Conservation (phyloP, 148 eudicot genomes). For the Cornus florida region DNA sequence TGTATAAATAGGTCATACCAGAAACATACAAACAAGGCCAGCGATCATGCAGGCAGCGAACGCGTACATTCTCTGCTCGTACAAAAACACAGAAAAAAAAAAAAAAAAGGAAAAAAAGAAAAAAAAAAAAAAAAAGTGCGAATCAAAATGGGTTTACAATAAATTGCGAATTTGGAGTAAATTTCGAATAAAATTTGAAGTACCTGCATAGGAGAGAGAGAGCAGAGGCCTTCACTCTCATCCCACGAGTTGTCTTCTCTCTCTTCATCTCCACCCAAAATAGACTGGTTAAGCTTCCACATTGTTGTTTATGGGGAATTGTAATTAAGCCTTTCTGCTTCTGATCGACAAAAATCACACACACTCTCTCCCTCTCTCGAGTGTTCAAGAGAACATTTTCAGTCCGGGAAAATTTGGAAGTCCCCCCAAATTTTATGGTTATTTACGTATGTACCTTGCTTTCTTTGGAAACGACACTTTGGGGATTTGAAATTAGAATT, state of each 20-base stretch:
- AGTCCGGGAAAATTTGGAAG: no score
- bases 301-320: background rate
- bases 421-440: no score
- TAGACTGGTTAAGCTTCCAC: conserved; percentile 16
- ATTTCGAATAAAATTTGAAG: background rate
- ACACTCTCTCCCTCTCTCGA: no score
- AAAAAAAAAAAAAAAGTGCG: background rate
- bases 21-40: conserved; percentile 17
- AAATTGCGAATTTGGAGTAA: background rate
- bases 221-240: conserved; percentile 18
- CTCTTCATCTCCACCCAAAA: conserved; percentile 21
- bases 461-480: no score
- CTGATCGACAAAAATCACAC: no score
- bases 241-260: conserved; percentile 14
- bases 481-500: no score
- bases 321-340: no score
- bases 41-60: conserved; percentile 21
- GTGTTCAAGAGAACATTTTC: no score
- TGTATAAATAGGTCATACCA: conserved; percentile 12
- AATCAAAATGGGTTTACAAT: background rate
- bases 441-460: no score
- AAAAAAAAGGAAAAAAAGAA: no score
- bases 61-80: conserved; percentile 19
- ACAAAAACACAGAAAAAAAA: background rate
- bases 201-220: conserved; percentile 23